Evolutionary conservation across 2,329 filamentous ascomycete genomes (phyloP).

Genomic region (Paecilomyces dactylethromorphus): DNA sequence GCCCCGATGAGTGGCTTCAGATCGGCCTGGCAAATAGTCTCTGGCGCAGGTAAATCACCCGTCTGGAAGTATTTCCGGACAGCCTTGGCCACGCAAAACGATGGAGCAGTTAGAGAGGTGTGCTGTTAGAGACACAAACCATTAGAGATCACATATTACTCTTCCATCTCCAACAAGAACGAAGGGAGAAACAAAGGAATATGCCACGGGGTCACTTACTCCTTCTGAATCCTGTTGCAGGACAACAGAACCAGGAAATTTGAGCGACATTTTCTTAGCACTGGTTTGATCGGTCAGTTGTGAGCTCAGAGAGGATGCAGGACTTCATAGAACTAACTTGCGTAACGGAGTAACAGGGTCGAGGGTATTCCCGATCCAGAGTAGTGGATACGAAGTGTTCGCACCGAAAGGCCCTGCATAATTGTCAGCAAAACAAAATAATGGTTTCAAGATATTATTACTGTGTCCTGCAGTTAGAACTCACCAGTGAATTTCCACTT

Average conservation of each 20-base stretch:
- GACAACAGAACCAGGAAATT: constrained; percentile 16
- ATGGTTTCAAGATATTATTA: background rate
- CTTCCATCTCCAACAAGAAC: background rate
- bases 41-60: constrained; percentile 18
- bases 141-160: background rate
- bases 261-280: constrained; percentile 8
- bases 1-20: constrained; percentile 17
- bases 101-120: constrained; percentile 17
- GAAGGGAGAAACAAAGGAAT: background rate
- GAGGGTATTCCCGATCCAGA: constrained; percentile 9
- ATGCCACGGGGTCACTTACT: constrained; percentile 7
- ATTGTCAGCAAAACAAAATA: background rate
- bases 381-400: constrained; percentile 10
- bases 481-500: constrained; percentile 31
- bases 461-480: background rate
- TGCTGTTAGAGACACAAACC: constrained; percentile 8
- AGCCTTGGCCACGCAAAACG: constrained; percentile 17
- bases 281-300: constrained; percentile 2
- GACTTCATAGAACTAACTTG: constrained; percentile 2
- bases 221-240: constrained; percentile 18
- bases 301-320: background rate
- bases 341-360: constrained; percentile 13
- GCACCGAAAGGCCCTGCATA: constrained; percentile 7
- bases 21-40: constrained; percentile 20
- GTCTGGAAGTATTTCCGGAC: constrained; percentile 25